These are phyloP conservation scores for Aegilops umbellulata DNA, from an alignment of 176 grass and related monocot genomes.

Conservation along the genomic window DNA sequence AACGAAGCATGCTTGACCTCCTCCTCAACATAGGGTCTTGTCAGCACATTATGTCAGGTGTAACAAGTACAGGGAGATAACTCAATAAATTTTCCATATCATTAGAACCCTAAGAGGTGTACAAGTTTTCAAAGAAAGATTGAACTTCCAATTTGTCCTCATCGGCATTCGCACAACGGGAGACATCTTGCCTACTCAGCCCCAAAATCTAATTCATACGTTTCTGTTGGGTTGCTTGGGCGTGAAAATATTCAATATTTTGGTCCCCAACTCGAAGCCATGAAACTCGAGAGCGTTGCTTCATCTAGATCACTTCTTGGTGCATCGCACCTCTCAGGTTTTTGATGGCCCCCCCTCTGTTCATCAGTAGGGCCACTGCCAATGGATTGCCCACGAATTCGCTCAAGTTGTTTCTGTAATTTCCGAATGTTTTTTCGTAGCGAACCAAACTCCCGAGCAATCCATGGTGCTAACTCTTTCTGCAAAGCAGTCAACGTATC, in stretches of 20 bases:
- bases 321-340: not conserved
- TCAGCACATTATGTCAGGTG: not conserved
- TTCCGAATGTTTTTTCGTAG: not conserved
- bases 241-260: not conserved
- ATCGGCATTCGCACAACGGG: not conserved
- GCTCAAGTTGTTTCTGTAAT: not conserved
- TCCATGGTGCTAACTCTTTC: not conserved
- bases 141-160: not conserved
- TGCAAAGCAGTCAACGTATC: not conserved
- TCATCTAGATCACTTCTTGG: not conserved
- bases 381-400: not conserved
- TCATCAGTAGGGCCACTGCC: not conserved
- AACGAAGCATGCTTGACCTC: too few relatives aligned
- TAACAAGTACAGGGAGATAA: not conserved
- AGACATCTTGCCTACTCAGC: not conserved
- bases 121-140: not conserved
- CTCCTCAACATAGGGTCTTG: not conserved
- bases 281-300: not conserved
- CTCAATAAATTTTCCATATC: not conserved
- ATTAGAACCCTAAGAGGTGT: not conserved
- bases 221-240: not conserved
- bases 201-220: not conserved
- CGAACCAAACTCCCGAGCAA: not conserved
- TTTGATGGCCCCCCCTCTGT: fast-evolving
- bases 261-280: not conserved